Conservation (phyloP, 305 asterid genomes). For the Stenogyne calaminthoides region DNA sequence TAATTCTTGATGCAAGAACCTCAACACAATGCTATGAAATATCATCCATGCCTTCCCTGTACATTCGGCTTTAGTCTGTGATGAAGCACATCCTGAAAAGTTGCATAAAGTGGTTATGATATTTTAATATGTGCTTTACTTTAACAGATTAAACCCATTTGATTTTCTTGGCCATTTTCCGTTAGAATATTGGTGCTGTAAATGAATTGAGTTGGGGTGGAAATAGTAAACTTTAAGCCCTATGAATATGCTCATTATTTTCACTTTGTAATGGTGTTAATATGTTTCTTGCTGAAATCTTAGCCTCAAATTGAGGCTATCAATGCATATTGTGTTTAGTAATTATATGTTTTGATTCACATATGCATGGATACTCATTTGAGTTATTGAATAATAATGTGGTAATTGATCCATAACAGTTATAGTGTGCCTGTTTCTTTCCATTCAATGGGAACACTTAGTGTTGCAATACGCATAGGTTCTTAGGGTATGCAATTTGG, state of each 20-base stretch:
- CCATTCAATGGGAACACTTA: neutral
- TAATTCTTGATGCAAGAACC: too few relatives aligned
- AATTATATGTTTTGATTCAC: neutral
- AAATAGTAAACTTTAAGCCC: neutral
- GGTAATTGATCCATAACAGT: neutral
- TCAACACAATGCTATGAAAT: neutral
- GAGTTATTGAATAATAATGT: neutral
- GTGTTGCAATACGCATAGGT: neutral
- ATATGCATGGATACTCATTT: neutral
- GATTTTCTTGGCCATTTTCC: neutral
- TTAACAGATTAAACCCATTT: neutral
- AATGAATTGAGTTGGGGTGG: neutral
- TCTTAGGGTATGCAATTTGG: neutral
- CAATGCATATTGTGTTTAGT: neutral
- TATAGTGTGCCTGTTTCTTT: neutral
- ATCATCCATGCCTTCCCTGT: neutral
- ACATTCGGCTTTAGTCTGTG: neutral
- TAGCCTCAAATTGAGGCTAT: neutral
- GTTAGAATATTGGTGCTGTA: neutral
- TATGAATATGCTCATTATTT: neutral
- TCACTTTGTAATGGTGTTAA: neutral
- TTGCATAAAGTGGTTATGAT: neutral
- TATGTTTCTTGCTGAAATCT: constrained; percentile 11
- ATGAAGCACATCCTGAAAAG: neutral
- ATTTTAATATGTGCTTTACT: neutral